Evolutionary conservation across 441 rosid species (phyloP), one percentile per base, ranked within the genome.

Genomic region (Viola pubescens): DNA sequence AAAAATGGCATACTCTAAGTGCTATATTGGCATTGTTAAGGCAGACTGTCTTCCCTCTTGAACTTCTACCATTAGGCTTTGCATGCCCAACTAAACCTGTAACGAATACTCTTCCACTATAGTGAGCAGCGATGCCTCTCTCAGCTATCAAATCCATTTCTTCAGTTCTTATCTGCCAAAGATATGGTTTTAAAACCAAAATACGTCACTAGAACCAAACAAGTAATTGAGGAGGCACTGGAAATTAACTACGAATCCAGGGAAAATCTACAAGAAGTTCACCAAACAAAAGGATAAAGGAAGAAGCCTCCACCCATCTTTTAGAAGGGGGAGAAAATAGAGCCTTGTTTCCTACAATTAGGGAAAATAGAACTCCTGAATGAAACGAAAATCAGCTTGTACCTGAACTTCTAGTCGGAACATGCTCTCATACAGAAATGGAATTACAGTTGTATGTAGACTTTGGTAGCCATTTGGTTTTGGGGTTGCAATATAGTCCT

Each of bases 401-500:
- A 92, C 97, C 97, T 89, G 98, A 75, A 94, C 96, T 73, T 94
- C 98, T 73, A 94, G 72, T 38, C 91, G 86, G 47, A 94, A 86
- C 97, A 84, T 89, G 77, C 98, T 94, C 76, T 94, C 98, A 72
- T 89, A 86, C 70, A 94, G 76, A 82, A 94, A 94, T 10, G 98
- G 98, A 74, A 94, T 89, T 16, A 94, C 97, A 52, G 86, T 88
- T 53, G 98, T 88, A 69, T 94, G 95, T 53, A 94, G 94, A 81
- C 99, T 90, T 80, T 94, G 97, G 66, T 94, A 94, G 57, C 99
- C 99, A 69, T 94, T 94, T 56, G 99, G 96, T 75, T 94, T 90
- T 7, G 99, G 91, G 60, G 95, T 94, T n/a, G 99, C 99, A 71
- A 94, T 94, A 73, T 94, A 89, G 79, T 94, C 99, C 79, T 94